phyloP scores from a whole-genome alignment of 192 early-diverging fungal genomes.

The Backusella sp. region DNA sequence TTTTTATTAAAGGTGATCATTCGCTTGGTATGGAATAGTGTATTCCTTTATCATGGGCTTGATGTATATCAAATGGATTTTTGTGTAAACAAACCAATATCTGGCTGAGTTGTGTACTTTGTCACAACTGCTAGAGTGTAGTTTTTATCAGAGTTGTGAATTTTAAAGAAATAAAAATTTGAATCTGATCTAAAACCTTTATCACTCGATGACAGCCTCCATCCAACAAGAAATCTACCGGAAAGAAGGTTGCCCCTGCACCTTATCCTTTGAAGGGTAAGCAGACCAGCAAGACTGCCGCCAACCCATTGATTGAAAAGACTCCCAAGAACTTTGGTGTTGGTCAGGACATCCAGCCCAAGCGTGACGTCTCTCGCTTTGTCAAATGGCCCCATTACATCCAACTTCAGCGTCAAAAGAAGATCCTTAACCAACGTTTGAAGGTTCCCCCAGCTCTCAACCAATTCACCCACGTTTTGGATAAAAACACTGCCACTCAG shows the following conservation, averaged over 20 bases:
- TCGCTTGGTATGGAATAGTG: neutral
- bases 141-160: conserved; percentile 22
- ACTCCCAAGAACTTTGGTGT: conserved; percentile 93
- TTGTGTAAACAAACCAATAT: neutral
- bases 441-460: conserved; percentile 99
- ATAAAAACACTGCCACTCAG: conserved; percentile 98
- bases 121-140: conserved; percentile 14
- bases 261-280: conserved; percentile 74
- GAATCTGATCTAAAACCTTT: conserved; percentile 18
- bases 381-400: conserved; percentile 99
- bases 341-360: conserved; percentile 96
- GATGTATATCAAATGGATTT: neutral
- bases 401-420: conserved; percentile 97
- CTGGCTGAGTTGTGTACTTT: conserved; percentile 18
- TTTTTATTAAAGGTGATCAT: too few relatives aligned
- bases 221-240: conserved; percentile 52
- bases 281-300: conserved; percentile 63
- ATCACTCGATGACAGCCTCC: conserved; percentile 23
- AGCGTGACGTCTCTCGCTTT: conserved; percentile 92
- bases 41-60: neutral
- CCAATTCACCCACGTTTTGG: conserved; percentile 98
- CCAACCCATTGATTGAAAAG: conserved; percentile 94
- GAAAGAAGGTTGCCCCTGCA: conserved; percentile 92
- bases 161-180: conserved; percentile 15
- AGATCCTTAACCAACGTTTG: conserved; percentile 95